Percentiles rank a stretch among this genome's conserved stretches.
Conservation (phyloP, 768 basidiomycete species). For the Asterophora lycoperdoides region DNA sequence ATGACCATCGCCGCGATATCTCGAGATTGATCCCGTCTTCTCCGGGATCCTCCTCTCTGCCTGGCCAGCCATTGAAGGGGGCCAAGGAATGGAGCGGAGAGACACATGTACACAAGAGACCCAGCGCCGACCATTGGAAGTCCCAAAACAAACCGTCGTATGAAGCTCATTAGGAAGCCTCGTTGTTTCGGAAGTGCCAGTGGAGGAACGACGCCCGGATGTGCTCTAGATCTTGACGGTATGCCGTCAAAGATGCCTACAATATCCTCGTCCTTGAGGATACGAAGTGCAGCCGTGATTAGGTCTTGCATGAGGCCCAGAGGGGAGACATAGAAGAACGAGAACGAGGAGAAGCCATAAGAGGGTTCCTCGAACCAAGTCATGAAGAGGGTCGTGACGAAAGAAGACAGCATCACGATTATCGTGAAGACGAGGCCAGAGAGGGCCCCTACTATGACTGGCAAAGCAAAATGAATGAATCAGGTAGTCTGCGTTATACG, state of each 20-base stretch:
- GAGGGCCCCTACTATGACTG: constrained; percentile 62
- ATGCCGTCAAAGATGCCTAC: constrained; percentile 36
- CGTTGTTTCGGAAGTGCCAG: constrained; percentile 17
- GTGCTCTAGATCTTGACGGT: constrained; percentile 8
- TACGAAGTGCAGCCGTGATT: constrained; percentile 56
- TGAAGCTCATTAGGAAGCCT: constrained; percentile 49
- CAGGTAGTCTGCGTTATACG: constrained; percentile 10
- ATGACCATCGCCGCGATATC: constrained; percentile 68
- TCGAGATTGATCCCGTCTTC: constrained; percentile 50
- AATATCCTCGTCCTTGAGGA: constrained; percentile 54
- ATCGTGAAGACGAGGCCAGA: constrained; percentile 60
- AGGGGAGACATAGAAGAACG: constrained; percentile 45
- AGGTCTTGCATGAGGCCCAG: constrained; percentile 56
- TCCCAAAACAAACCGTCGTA: constrained; percentile 72
- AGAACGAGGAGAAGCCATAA: constrained; percentile 35
- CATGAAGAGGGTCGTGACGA: constrained; percentile 64
- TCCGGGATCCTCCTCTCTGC: constrained; percentile 47
- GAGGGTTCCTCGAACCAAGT: constrained; percentile 52
- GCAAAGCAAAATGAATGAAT: constrained; percentile 6
- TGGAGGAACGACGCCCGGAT: constrained; percentile 9
- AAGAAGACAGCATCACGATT: constrained; percentile 66
- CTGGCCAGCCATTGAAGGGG: constrained; percentile 71
- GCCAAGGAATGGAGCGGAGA: constrained; percentile 57
- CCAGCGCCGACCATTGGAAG: constrained; percentile 75
- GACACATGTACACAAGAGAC: constrained; percentile 68